Percentiles rank a stretch among this genome's conserved stretches.
phyloP scores from a whole-genome alignment of 306 rosid species.

The Geum urbanum region DNA sequence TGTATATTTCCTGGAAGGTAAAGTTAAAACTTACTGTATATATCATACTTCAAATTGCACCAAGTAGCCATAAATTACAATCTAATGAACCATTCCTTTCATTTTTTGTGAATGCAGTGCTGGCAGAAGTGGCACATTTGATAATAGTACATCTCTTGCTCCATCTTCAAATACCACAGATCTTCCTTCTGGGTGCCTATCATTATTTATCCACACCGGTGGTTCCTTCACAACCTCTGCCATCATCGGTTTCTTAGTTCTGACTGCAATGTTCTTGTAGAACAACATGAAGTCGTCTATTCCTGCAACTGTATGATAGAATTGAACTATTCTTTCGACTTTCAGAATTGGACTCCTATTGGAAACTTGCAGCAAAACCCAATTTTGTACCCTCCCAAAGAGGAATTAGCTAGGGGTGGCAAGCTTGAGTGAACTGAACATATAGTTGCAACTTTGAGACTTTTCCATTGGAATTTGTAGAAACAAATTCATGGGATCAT shows the following conservation, averaged over 20 bases:
- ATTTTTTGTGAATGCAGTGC: constrained; percentile 36
- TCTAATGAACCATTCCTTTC: constrained; percentile 11
- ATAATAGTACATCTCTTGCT: constrained; percentile 54
- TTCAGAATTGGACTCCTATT: constrained; percentile 22
- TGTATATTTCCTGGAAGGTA: constrained; percentile 85
- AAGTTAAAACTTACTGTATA: background rate
- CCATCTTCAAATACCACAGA: constrained; percentile 61
- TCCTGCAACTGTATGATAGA: constrained; percentile 16
- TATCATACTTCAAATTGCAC: background rate
- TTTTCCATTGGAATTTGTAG: constrained; percentile 43
- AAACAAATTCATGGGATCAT: constrained; percentile 35
- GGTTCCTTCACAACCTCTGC: constrained; percentile 45
- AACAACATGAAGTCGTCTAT: constrained; percentile 19
- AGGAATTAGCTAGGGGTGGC: constrained; percentile 41
- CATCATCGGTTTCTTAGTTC: constrained; percentile 37
- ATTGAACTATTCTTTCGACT: constrained; percentile 21
- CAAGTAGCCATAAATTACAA: constrained; percentile 2
- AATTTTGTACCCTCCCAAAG: constrained; percentile 40
- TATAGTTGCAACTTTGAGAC: constrained; percentile 34
- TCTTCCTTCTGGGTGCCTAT: constrained; percentile 47
- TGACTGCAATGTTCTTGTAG: constrained; percentile 49
- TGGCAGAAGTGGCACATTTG: constrained; percentile 52
- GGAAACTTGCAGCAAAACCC: constrained; percentile 46
- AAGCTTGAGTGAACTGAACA: constrained; percentile 32
- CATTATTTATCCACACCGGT: constrained; percentile 37